These are phyloP conservation scores for Hyphopichia buzzinii DNA, from an alignment of 1,139 yeast species.

Conservation along the genomic window DNA sequence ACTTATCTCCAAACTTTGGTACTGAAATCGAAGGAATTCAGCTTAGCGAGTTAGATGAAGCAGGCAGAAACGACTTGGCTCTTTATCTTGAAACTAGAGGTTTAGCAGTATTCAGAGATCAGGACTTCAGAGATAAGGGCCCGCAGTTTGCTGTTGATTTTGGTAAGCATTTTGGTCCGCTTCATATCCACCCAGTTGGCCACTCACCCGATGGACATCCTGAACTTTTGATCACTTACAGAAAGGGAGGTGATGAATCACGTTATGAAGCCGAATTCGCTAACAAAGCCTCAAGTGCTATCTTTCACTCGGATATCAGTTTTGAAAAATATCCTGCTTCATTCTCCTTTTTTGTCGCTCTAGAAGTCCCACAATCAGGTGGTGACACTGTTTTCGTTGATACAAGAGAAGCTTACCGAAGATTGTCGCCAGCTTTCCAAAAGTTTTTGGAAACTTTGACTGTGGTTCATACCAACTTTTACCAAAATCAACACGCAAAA, in stretches of 20 bases:
- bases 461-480: conserved; percentile 23
- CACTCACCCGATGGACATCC: conserved; percentile 26
- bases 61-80: conserved; percentile 33
- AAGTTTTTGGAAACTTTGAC: conserved; percentile 27
- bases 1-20: conserved; percentile 33
- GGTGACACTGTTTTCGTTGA: conserved; percentile 36
- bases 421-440: conserved; percentile 29
- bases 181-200: conserved; percentile 32
- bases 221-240: conserved; percentile 28
- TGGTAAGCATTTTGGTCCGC: conserved; percentile 30
- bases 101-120: conserved; percentile 28
- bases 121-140: conserved; percentile 31
- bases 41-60: conserved; percentile 28
- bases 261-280: conserved; percentile 21
- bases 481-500: conserved; percentile 18
- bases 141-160: conserved; percentile 26
- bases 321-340: conserved; percentile 32
- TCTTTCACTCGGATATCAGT: conserved; percentile 33
- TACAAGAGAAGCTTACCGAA: conserved; percentile 29
- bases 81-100: conserved; percentile 31
- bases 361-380: conserved; percentile 31
- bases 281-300: conserved; percentile 13
- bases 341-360: conserved; percentile 29
- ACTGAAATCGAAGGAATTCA: conserved; percentile 31
- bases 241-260: conserved; percentile 25